phyloP scores from a whole-genome alignment of 2,329 filamentous ascomycete species.

The Exophiala sp. region DNA sequence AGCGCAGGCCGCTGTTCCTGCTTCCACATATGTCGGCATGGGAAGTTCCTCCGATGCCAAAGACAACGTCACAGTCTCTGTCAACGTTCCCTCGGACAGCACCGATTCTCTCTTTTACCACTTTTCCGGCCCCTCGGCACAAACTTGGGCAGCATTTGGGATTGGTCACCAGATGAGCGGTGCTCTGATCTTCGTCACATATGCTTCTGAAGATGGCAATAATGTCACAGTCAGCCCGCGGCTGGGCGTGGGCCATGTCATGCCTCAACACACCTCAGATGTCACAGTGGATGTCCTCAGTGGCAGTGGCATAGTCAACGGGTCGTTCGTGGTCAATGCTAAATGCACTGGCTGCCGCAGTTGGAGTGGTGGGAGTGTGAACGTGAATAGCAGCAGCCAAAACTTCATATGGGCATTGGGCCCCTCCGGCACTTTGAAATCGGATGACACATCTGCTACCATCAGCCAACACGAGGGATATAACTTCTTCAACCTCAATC shows the following conservation, averaged over 20 bases:
- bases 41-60: conserved; percentile 17
- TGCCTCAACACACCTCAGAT: conserved; percentile 38
- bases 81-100: conserved; percentile 27
- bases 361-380: conserved; percentile 51
- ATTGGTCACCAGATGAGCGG: conserved; percentile 30
- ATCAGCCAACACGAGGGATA: conserved; percentile 54
- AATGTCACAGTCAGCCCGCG: conserved; percentile 31
- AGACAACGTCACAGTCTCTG: conserved; percentile 25
- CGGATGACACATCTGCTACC: conserved; percentile 42
- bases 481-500: conserved; percentile 56
- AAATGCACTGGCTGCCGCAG: conserved; percentile 53
- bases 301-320: conserved; percentile 47
- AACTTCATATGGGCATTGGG: conserved; percentile 58
- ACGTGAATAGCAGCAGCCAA: conserved; percentile 48
- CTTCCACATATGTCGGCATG: conserved; percentile 15
- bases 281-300: conserved; percentile 46
- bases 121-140: conserved; percentile 24
- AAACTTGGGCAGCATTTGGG: conserved; percentile 31
- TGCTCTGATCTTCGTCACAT: conserved; percentile 33
- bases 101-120: conserved; percentile 28
- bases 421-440: conserved; percentile 41
- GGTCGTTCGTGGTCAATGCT: conserved; percentile 48
- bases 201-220: conserved; percentile 27
- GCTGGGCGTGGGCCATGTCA: conserved; percentile 28
- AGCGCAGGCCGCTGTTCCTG: conserved; percentile 19